These are phyloP conservation scores for Pythium scleroteichum DNA, from an alignment of 352 stramenopile genomes.

Conservation along the genomic window DNA sequence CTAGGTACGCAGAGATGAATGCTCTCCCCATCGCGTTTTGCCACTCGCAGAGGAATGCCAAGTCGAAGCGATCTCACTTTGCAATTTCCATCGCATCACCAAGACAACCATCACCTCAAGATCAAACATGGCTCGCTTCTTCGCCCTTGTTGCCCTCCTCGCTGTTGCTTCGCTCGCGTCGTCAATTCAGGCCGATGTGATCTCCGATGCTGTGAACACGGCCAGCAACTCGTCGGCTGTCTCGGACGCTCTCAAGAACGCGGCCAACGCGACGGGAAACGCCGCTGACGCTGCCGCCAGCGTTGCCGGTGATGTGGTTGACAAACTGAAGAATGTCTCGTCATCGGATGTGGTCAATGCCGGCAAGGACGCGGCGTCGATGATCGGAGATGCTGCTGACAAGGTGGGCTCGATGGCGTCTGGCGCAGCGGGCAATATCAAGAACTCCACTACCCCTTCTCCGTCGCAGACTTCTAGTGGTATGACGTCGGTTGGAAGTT, in stretches of 20 bases:
- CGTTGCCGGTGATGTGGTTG: slow-evolving; percentile 2
- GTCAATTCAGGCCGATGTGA: slow-evolving; percentile 9
- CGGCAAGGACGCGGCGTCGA: slow-evolving; percentile 16
- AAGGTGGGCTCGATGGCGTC: slow-evolving; percentile 14
- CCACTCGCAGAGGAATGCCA: not conserved
- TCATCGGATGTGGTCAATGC: slow-evolving; percentile 9
- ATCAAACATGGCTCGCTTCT: slow-evolving; percentile 21
- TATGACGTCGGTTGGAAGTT: not conserved
- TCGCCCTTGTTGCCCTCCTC: slow-evolving; percentile 20
- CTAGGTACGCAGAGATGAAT: no score
- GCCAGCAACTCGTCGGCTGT: slow-evolving; percentile 14
- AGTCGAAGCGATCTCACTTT: slow-evolving; percentile 10
- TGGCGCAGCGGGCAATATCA: slow-evolving; percentile 2
- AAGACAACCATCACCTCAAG: slow-evolving; percentile 7
- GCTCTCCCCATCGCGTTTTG: not conserved
- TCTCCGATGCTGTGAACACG: slow-evolving; percentile 20
- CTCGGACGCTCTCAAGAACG: slow-evolving; percentile 2
- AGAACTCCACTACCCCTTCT: slow-evolving; percentile 17
- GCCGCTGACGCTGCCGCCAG: slow-evolving; percentile 8
- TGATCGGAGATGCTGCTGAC: slow-evolving; percentile 10
- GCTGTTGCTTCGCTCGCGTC: slow-evolving; percentile 7
- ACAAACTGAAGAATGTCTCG: slow-evolving; percentile 15
- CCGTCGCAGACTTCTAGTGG: not conserved
- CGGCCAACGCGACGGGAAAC: slow-evolving; percentile 14
- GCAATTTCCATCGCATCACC: slow-evolving; percentile 19